Percentiles rank a stretch among this genome's conserved stretches.
Conservation (phyloP, 148 eudicot species). For the Talinum fruticosum region DNA sequence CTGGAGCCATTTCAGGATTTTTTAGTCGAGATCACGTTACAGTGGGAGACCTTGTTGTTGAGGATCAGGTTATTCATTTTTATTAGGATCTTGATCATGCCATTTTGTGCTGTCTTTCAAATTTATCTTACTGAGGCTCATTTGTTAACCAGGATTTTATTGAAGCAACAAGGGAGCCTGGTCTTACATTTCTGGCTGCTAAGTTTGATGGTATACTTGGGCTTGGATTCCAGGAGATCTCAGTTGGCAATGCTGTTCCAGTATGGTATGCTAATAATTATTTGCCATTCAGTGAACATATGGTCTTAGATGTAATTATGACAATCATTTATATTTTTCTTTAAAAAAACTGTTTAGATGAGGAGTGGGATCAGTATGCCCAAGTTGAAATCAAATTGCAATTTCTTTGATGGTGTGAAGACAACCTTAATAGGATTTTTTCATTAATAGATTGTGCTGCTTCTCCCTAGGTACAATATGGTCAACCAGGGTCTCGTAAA, state of each 20-base stretch:
- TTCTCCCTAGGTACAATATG: constrained; percentile 69
- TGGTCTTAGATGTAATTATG: neutral
- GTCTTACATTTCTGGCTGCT: constrained; percentile 80
- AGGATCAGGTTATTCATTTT: constrained; percentile 51
- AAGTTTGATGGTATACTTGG: constrained; percentile 97
- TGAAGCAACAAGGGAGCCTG: constrained; percentile 89
- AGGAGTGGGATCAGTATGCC: constrained; percentile 1
- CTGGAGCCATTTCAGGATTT: constrained; percentile 89
- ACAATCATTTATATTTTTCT: too few species aligned
- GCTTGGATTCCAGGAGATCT: constrained; percentile 90
- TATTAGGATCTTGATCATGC: neutral
- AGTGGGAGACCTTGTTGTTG: constrained; percentile 71
- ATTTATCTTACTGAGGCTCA: neutral
- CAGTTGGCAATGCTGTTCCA: constrained; percentile 90
- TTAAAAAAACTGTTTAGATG: neutral
- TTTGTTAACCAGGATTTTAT: constrained; percentile 61
- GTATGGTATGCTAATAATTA: constrained; percentile 57
- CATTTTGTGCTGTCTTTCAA: neutral
- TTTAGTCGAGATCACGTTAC: constrained; percentile 76
- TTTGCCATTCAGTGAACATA: neutral
- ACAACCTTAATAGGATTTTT: neutral
- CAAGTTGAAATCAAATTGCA: neutral
- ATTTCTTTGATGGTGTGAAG: neutral
- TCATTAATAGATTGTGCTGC: neutral
- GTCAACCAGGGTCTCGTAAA: constrained; percentile 72